Conservation (phyloP, 345 rosid species). For the Moricandia arvensis region DNA sequence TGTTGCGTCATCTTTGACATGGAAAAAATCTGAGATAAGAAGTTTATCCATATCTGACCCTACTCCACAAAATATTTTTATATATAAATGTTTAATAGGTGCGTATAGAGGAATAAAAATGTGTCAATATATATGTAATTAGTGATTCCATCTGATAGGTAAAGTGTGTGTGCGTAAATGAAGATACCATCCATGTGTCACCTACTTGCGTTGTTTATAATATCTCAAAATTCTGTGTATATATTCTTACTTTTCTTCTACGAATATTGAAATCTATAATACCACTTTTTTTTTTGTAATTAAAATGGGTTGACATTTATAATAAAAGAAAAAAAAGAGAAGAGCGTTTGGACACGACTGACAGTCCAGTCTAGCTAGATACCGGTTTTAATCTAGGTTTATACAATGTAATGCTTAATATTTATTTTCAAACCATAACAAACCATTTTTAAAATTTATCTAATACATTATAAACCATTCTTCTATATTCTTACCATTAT, state of each 20-base stretch:
- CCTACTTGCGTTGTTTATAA: not conserved
- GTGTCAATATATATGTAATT: not conserved
- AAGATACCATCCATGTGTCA: constrained; percentile 34
- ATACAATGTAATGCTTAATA: not conserved
- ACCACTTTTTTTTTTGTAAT: not conserved
- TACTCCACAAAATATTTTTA: too few relatives aligned
- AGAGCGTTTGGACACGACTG: not conserved
- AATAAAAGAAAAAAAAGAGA: constrained; percentile 4
- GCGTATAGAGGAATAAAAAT: not conserved
- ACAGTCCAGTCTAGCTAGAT: not conserved
- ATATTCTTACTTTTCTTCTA: not conserved
- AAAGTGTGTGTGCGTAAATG: constrained; percentile 10
- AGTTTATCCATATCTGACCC: constrained; percentile 35
- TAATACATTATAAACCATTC: too few relatives aligned
- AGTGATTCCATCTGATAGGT: not conserved
- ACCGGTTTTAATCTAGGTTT: not conserved
- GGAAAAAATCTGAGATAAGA: constrained; percentile 34
- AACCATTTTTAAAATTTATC: too few relatives aligned
- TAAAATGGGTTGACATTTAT: constrained; percentile 25
- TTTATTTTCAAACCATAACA: too few relatives aligned
- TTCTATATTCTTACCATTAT: not conserved
- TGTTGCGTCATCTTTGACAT: constrained; percentile 38
- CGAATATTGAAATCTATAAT: not conserved
- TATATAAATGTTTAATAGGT: too few relatives aligned
- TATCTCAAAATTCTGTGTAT: not conserved